Percentiles rank a stretch among this genome's conserved stretches.
These are phyloP conservation scores for Cladosporium phlei DNA, from an alignment of 2,329 filamentous ascomycete species.

Conservation along the genomic window DNA sequence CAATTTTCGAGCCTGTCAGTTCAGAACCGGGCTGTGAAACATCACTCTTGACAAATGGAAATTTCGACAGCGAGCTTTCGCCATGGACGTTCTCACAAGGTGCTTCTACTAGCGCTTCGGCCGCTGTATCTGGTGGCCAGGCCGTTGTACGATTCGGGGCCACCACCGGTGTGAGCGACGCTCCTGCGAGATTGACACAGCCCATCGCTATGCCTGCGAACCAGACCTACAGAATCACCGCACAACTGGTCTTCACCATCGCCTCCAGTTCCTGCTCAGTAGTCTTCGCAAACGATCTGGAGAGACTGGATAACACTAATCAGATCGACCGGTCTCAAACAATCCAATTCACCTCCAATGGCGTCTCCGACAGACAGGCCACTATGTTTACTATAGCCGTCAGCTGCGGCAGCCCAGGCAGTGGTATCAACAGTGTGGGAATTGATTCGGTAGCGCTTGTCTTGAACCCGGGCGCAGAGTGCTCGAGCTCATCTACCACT, in stretches of 20 bases:
- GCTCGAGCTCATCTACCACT: too few species aligned
- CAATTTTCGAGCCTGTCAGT: not conserved
- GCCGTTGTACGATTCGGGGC: not conserved
- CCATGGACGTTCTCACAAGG: not conserved
- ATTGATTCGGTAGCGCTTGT: not conserved
- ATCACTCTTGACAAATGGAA: not conserved
- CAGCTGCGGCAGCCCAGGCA: not conserved
- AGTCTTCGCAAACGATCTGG: not conserved
- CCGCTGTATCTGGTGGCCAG: not conserved
- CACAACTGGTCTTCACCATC: not conserved
- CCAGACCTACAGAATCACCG: not conserved
- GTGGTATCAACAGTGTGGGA: not conserved
- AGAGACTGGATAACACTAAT: conserved; percentile 1
- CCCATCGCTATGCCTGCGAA: not conserved
- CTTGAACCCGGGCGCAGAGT: not conserved
- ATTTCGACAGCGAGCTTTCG: not conserved
- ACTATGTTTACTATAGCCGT: not conserved
- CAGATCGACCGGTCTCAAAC: not conserved
- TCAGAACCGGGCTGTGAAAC: not conserved
- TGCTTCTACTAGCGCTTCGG: not conserved
- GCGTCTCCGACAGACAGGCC: not conserved
- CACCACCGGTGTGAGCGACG: not conserved
- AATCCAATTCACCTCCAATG: not conserved
- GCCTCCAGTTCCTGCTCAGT: not conserved
- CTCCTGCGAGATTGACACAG: not conserved